phyloP scores from a whole-genome alignment of 352 stramenopile species.

The Aphanomyces euteiches region DNA sequence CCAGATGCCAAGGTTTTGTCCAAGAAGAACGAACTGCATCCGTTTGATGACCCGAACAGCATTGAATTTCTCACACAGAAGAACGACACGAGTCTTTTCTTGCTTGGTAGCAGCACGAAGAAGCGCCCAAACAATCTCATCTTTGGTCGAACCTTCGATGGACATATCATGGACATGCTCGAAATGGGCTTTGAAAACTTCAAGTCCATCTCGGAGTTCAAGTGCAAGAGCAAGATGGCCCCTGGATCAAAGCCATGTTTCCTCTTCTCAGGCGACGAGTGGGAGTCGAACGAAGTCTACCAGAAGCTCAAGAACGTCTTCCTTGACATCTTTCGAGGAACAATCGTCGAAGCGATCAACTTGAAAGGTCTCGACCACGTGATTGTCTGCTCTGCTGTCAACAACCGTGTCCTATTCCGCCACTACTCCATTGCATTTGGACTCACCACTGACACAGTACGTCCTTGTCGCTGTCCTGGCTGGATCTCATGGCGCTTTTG shows the following conservation, averaged over 20 bases:
- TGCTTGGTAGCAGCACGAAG: slow-evolving; percentile 96
- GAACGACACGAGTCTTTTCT: slow-evolving; percentile 97
- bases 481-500: background rate
- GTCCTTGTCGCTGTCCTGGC: slow-evolving; percentile 31
- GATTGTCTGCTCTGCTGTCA: slow-evolving; percentile 94
- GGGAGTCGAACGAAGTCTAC: slow-evolving; percentile 87
- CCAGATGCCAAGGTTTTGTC: slow-evolving; percentile 84
- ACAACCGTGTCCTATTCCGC: slow-evolving; percentile 91
- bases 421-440: slow-evolving; percentile 97
- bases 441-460: slow-evolving; percentile 70
- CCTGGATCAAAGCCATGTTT: slow-evolving; percentile 94
- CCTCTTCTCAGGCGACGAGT: slow-evolving; percentile 94
- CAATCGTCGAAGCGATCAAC: slow-evolving; percentile 93
- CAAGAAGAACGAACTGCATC: slow-evolving; percentile 93
- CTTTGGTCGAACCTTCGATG: slow-evolving; percentile 96
- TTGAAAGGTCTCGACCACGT: slow-evolving; percentile 96
- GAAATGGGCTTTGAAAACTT: slow-evolving; percentile 96
- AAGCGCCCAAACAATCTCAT: slow-evolving; percentile 99
- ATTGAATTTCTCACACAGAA: slow-evolving; percentile 94
- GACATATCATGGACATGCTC: slow-evolving; percentile 97
- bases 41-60: slow-evolving; percentile 91
- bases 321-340: slow-evolving; percentile 97
- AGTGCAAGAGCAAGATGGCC: slow-evolving; percentile 88
- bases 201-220: slow-evolving; percentile 92
- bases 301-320: slow-evolving; percentile 93